phyloP scores from a whole-genome alignment of 495 filamentous ascomycete genomes.

The Daldinia childiae region DNA sequence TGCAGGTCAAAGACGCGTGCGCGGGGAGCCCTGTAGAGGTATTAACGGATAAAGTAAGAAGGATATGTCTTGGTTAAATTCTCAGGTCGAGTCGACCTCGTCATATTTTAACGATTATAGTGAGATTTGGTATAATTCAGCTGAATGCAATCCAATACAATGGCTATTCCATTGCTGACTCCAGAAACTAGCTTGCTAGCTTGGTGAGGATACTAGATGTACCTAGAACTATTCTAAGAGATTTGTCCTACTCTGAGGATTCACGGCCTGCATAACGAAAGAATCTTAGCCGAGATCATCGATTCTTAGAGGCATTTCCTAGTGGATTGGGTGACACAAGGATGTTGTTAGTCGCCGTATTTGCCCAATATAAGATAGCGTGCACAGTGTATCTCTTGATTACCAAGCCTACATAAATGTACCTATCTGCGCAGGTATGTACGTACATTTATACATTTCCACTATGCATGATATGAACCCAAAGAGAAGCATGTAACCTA shows the following conservation, averaged over 20 bases:
- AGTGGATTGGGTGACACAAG: constrained; percentile 20
- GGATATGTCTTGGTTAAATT: constrained; percentile 38
- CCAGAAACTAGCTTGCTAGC: background rate
- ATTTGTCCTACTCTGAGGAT: constrained; percentile 31
- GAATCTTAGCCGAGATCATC: constrained; percentile 37
- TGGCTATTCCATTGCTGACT: background rate
- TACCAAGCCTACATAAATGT: constrained; percentile 14
- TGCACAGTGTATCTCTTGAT: constrained; percentile 26
- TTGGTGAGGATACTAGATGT: constrained; percentile 6
- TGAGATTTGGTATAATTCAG: background rate
- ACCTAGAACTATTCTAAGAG: background rate
- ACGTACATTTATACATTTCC: too few species aligned
- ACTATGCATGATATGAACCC: too few species aligned
- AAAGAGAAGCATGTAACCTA: too few species aligned
- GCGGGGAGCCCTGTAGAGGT: background rate
- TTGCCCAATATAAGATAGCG: constrained; percentile 23
- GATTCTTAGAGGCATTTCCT: constrained; percentile 35
- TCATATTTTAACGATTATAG: background rate
- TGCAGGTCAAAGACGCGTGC: constrained; percentile 13
- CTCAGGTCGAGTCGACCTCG: constrained; percentile 3
- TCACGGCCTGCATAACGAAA: constrained; percentile 27
- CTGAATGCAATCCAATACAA: constrained; percentile 6
- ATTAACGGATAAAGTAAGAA: constrained; percentile 22
- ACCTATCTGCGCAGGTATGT: background rate
- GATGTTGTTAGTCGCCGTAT: constrained; percentile 17